Evolutionary conservation across 257 asterid species (phyloP).

Genomic region (Primulina eburnea): DNA sequence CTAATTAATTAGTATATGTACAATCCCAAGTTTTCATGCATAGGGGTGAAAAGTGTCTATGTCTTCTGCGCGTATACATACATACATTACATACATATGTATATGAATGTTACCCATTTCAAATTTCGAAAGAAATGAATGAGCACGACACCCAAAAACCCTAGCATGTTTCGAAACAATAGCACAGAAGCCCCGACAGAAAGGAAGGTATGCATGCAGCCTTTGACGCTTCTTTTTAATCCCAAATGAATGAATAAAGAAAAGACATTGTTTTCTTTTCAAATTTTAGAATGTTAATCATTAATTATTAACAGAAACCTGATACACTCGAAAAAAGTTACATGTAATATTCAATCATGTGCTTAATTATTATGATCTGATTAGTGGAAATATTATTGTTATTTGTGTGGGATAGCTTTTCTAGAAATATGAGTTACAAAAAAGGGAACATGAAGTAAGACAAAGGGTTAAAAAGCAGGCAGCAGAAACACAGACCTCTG

Average conservation of each 20-base stretch:
- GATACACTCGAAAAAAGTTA: not conserved
- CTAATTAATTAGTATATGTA: too few relatives aligned
- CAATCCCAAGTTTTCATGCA: not conserved
- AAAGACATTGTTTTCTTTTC: not conserved
- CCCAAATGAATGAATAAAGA: not conserved
- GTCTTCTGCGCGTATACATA: not conserved
- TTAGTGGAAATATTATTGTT: not conserved
- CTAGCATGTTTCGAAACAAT: not conserved
- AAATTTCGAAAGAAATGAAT: not conserved
- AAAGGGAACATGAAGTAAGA: slow-evolving; percentile 12
- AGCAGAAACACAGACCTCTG: slow-evolving; percentile 51
- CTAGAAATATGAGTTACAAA: not conserved
- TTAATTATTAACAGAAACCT: not conserved
- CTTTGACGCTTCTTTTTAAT: not conserved
- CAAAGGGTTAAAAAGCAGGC: slow-evolving; percentile 18
- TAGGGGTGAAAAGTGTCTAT: not conserved
- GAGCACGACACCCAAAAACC: slow-evolving; percentile 5
- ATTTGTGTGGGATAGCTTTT: not conserved
- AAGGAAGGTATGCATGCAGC: slow-evolving; percentile 1
- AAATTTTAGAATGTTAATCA: not conserved
- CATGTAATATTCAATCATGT: not conserved
- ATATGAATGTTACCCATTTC: not conserved
- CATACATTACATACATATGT: not conserved
- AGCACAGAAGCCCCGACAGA: not conserved
- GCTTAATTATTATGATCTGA: not conserved